Conservation (phyloP, 2,329 filamentous ascomycete genomes). For the Colletotrichum musicola region DNA sequence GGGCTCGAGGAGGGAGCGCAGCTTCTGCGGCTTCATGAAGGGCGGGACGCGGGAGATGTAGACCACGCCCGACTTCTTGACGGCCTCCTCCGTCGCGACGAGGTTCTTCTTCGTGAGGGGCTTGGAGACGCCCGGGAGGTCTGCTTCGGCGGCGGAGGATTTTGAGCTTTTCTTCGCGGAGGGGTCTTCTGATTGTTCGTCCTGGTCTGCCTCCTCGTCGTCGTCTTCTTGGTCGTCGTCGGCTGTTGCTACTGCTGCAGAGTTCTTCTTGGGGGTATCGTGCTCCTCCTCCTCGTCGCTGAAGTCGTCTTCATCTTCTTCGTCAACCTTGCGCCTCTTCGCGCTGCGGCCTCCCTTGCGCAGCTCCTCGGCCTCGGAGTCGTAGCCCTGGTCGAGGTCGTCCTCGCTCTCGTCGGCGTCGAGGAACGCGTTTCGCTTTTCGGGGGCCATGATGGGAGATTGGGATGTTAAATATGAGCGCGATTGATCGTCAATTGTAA, state of each 20-base stretch:
- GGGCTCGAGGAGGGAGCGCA: slow-evolving; percentile 79
- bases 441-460: slow-evolving; percentile 67
- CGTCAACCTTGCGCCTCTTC: slow-evolving; percentile 74
- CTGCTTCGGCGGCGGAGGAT: slow-evolving; percentile 14
- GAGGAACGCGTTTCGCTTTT: slow-evolving; percentile 80
- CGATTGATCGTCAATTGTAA: not conserved
- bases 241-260: slow-evolving; percentile 42
- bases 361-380: slow-evolving; percentile 76
- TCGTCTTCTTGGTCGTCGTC: slow-evolving; percentile 43
- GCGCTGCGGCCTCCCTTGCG: slow-evolving; percentile 72
- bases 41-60: slow-evolving; percentile 88
- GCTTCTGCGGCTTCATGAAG: slow-evolving; percentile 87
- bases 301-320: slow-evolving; percentile 54
- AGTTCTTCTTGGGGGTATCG: slow-evolving; percentile 40
- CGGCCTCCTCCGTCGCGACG: slow-evolving; percentile 71
- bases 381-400: slow-evolving; percentile 69
- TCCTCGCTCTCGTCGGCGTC: slow-evolving; percentile 71
- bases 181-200: slow-evolving; percentile 36
- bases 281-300: slow-evolving; percentile 56
- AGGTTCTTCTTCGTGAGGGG: slow-evolving; percentile 76
- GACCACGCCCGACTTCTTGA: slow-evolving; percentile 82
- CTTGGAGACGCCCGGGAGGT: slow-evolving; percentile 63
- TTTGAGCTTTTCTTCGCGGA: slow-evolving; percentile 45
- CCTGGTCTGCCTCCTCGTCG: slow-evolving; percentile 37
- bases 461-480: not conserved